Conservation (phyloP, 805 yeast genomes). For the Priceomyces carsonii region DNA sequence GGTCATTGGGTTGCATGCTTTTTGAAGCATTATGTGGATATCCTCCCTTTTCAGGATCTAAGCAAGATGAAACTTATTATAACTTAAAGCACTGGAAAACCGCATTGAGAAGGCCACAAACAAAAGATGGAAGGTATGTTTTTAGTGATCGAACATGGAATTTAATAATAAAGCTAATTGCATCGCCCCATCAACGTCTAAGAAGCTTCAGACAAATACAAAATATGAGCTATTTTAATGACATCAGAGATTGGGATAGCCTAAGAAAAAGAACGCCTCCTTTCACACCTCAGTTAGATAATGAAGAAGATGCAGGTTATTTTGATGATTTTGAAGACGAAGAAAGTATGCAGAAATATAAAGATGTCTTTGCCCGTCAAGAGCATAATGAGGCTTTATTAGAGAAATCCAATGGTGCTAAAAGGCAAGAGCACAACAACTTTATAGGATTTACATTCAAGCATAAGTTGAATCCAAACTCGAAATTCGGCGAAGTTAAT, state of each 20-base stretch:
- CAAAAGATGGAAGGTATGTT: conserved; percentile 87
- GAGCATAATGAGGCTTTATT: conserved; percentile 80
- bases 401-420: conserved; percentile 53
- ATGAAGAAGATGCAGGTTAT: conserved; percentile 97
- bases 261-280: conserved; percentile 82
- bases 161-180: conserved; percentile 73
- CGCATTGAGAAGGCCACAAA: conserved; percentile 83
- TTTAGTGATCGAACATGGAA: conserved; percentile 98
- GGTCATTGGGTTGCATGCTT: conserved; percentile 97
- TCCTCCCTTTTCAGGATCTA: conserved; percentile 94
- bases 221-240: conserved; percentile 78
- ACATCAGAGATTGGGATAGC: conserved; percentile 68
- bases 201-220: conserved; percentile 80
- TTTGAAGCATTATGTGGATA: conserved; percentile 96
- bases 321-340: conserved; percentile 97
- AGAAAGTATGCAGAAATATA: conserved; percentile 95
- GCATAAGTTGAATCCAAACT: conserved; percentile 67
- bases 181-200: conserved; percentile 74
- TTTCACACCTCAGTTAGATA: conserved; percentile 93
- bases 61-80: conserved; percentile 92
- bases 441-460: conserved; percentile 96
- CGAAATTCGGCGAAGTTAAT: conserved; percentile 44
- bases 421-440: conserved; percentile 48
- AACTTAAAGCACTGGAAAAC: conserved; percentile 92
- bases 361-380: conserved; percentile 93